phyloP scores from a whole-genome alignment of 495 filamentous ascomycete species.

The Podospora appendiculata region DNA sequence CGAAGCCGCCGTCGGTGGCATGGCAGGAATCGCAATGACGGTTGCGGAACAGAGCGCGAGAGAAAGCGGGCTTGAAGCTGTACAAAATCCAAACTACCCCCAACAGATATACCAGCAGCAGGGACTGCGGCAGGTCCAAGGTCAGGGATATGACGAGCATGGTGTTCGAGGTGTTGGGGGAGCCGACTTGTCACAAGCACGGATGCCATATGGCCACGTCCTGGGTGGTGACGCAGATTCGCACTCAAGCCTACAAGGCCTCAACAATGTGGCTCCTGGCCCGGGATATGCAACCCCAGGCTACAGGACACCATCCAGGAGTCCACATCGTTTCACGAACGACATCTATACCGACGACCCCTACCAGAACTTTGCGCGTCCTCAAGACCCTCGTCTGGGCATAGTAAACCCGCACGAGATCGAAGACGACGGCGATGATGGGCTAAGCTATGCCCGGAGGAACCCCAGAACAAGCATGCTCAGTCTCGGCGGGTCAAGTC shows the following conservation, averaged over 20 bases:
- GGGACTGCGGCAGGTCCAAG: constrained; percentile 21
- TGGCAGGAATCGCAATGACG: constrained; percentile 66
- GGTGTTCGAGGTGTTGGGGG: constrained; percentile 2
- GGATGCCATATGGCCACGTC: not conserved
- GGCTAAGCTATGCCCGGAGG: constrained; percentile 43
- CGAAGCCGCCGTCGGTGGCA: constrained; percentile 61
- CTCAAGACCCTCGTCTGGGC: constrained; percentile 44
- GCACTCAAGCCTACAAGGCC: constrained; percentile 15
- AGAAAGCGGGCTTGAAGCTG: constrained; percentile 64
- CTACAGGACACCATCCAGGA: constrained; percentile 18
- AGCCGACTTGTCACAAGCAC: not conserved
- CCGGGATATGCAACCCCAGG: constrained; percentile 17
- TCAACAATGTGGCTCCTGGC: constrained; percentile 6
- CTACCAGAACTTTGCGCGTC: constrained; percentile 52
- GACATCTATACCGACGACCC: constrained; percentile 31
- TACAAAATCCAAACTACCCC: constrained; percentile 42
- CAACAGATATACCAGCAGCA: constrained; percentile 28
- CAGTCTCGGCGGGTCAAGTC: constrained; percentile 37
- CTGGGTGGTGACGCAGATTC: constrained; percentile 5
- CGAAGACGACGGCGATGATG: constrained; percentile 81
- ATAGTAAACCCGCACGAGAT: constrained; percentile 73
- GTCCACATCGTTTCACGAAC: constrained; percentile 14
- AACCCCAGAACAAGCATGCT: constrained; percentile 44
- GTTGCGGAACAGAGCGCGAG: constrained; percentile 66
- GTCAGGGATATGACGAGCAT: constrained; percentile 14